Conservation (phyloP, 2,329 filamentous ascomycete genomes). For the Penicillium sp. region DNA sequence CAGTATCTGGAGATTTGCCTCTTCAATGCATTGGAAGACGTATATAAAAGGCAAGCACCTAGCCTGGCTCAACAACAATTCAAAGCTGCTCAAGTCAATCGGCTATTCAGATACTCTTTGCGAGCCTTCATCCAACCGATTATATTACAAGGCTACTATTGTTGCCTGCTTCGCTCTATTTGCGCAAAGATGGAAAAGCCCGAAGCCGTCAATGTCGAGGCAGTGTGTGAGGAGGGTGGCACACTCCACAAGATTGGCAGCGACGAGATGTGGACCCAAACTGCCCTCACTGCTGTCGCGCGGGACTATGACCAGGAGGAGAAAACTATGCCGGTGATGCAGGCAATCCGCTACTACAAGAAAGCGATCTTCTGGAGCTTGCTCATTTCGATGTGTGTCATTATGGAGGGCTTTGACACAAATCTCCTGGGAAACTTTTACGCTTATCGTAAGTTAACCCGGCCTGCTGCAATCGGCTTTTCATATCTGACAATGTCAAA, state of each 20-base stretch:
- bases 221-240: not conserved
- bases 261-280: conserved; percentile 2
- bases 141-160: not conserved
- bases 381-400: not conserved
- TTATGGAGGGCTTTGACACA: conserved; percentile 2
- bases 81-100: not conserved
- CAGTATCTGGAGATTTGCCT: not conserved
- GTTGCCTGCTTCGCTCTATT: not conserved
- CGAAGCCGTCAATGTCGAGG: not conserved
- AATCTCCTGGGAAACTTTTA: conserved; percentile 1
- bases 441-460: not conserved
- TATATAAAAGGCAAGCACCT: not conserved
- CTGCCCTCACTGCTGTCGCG: not conserved
- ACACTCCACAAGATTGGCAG: not conserved
- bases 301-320: conserved; percentile 9
- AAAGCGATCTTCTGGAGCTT: conserved; percentile 4
- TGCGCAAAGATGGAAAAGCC: not conserved
- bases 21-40: not conserved
- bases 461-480: not conserved
- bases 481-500: not conserved
- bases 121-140: not conserved
- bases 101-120: not conserved
- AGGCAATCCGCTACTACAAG: conserved; percentile 22
- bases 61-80: not conserved
- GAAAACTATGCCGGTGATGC: conserved; percentile 35